Percentiles rank a stretch among this genome's conserved stretches.
Evolutionary conservation across 2,329 filamentous ascomycete species (phyloP).

Genomic region (Ophiobolus disseminans): DNA sequence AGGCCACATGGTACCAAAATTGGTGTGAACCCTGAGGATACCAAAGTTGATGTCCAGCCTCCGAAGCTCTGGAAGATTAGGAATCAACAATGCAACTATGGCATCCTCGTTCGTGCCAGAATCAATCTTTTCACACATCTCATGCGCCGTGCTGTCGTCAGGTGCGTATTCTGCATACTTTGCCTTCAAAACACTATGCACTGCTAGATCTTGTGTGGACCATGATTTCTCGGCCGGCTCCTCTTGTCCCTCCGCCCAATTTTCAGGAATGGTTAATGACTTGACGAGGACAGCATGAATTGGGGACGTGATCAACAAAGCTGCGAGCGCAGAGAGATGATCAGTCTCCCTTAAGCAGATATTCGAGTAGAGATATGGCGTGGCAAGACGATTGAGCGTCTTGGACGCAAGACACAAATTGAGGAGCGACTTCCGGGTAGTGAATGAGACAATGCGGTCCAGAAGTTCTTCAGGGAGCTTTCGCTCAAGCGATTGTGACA

Average conservation of each 20-base stretch:
- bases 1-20: conserved; percentile 1
- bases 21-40: not conserved
- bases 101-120: not conserved
- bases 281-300: conserved; percentile 2
- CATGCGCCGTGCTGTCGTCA: not conserved
- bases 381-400: not conserved
- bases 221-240: not conserved
- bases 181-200: not conserved
- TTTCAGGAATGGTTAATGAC: not conserved
- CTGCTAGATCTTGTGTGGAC: not conserved
- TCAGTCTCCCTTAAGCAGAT: not conserved
- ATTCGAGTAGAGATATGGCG: not conserved
- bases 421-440: no score
- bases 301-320: conserved; percentile 4
- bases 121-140: not conserved
- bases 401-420: not conserved
- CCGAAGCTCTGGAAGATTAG: not conserved
- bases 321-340: not conserved
- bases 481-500: no score
- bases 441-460: no score
- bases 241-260: not conserved
- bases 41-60: conserved; percentile 1
- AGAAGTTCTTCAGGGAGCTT: no score
- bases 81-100: not conserved
- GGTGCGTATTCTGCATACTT: not conserved